Conservation (phyloP, 805 yeast species). For the Saccharomycopsis fodiens region DNA sequence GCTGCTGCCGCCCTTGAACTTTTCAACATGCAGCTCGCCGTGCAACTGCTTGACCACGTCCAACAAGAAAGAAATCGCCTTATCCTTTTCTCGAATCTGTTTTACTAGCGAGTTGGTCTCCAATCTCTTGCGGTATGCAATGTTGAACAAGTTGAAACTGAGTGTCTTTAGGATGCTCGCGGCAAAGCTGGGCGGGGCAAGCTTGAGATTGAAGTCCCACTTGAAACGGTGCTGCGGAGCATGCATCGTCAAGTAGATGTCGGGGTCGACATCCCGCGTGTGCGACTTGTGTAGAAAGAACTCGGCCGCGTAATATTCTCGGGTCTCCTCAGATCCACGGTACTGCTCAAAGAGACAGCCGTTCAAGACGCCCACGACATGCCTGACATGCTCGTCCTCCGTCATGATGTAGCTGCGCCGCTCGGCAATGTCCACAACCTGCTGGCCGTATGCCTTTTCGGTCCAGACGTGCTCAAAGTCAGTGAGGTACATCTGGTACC, state of each 20-base stretch:
- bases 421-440: conserved; percentile 2
- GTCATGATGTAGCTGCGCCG: neutral
- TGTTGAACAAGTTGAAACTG: conserved; percentile 14
- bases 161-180: conserved; percentile 21
- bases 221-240: conserved; percentile 4
- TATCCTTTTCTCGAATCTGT: conserved; percentile 12
- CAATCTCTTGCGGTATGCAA: conserved; percentile 4
- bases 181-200: neutral
- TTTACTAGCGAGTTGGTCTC: conserved; percentile 2
- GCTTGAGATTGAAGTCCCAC: conserved; percentile 17
- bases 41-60: conserved; percentile 3
- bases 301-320: conserved; percentile 2
- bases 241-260: conserved; percentile 6
- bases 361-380: conserved; percentile 10
- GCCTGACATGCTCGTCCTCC: conserved; percentile 4
- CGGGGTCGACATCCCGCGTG: conserved; percentile 1
- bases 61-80: conserved; percentile 6
- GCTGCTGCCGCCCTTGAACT: neutral
- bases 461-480: conserved; percentile 17
- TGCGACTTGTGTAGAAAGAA: conserved; percentile 4
- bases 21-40: neutral
- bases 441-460: conserved; percentile 1
- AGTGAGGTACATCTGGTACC: conserved; percentile 14
- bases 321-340: neutral
- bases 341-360: conserved; percentile 16